Evolutionary conservation across 176 grass and related monocot species (phyloP).

Genomic region (Puya raimondii): DNA sequence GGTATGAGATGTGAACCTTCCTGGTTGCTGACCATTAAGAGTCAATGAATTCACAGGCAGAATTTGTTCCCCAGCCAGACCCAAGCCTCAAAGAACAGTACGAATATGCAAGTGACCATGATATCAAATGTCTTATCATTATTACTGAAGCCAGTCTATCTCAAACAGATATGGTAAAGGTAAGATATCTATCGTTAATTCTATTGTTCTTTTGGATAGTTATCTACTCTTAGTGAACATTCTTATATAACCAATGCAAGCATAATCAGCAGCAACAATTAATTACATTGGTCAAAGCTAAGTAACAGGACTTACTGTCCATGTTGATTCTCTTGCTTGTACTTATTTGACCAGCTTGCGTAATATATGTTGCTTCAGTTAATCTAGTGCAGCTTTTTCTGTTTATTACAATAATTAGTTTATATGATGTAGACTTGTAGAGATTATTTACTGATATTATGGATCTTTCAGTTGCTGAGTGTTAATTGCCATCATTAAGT

Average conservation of each 20-base stretch:
- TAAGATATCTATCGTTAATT: slow-evolving; percentile 25
- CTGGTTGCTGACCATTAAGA: neutral
- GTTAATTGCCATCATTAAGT: neutral
- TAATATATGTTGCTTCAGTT: neutral
- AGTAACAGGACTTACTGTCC: neutral
- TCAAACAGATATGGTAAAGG: slow-evolving; percentile 74
- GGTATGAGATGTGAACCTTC: neutral
- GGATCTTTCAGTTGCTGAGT: neutral
- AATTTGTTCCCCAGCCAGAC: slow-evolving; percentile 79
- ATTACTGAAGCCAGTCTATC: slow-evolving; percentile 85
- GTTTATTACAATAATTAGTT: too few species aligned
- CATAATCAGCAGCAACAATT: too few species aligned
- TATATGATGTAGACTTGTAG: too few species aligned
- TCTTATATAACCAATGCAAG: slow-evolving; percentile 1
- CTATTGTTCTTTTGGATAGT: slow-evolving; percentile 9
- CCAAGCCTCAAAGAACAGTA: slow-evolving; percentile 97
- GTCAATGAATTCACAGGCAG: slow-evolving; percentile 35
- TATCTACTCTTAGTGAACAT: neutral
- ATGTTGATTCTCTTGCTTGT: neutral
- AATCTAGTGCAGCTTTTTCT: neutral
- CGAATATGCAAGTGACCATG: slow-evolving; percentile 89
- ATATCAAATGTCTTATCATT: slow-evolving; percentile 80
- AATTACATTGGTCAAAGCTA: neutral
- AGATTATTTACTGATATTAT: too few species aligned
- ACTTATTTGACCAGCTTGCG: neutral